Evolutionary conservation across 2,329 filamentous ascomycete genomes (phyloP), one percentile per base, ranked within the genome.

Genomic region (Raffaelea albimanens): DNA sequence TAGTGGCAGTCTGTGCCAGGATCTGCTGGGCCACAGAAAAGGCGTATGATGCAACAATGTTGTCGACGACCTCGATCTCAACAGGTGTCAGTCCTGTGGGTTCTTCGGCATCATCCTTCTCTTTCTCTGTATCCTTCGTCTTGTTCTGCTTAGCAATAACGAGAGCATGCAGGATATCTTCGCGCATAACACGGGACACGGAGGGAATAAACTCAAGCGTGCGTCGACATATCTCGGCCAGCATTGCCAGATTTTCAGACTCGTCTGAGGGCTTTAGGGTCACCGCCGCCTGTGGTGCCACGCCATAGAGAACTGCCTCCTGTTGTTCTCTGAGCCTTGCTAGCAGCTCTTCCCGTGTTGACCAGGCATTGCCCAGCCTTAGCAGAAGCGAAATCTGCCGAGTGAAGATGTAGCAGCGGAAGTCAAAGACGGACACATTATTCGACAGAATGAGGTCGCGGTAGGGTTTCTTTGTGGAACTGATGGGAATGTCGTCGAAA

Each of bases 391-490:
- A 78, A 52, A 95, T 80, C 58, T 98, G 91, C 21, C 93, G 79
- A 3, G 88, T 82, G 63, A 97, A 98, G 13, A 98, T 82, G 62
- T 98, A 98, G 56, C 85, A 87, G 44, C 87, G 77, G 62, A 98
- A 97, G 63, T 98, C 93, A 60, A 97, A 96, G 3, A 95, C 74
- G 0, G 93, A 98, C 33, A 98, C 94, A 55, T 95, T 87, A 67
- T 94, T 98, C 14, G 87, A 84, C 36, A 98, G 71, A 43, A 98
- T 98, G 57, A 95, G 80, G 49, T 94, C 88, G 45, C 91, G 80
- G 61, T 97, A 98, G 2, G 86, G 77, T 62, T 95, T 95, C 53
- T 80, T 80, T 1, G 75, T 72, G 10, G 79, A 69, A 52, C 74
- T 78, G 53, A 84, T 75, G 22, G 79, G 73, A 43, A 83, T 80